Conservation (phyloP, 139 green algal genomes). For the Tetradesmus obliquus region DNA sequence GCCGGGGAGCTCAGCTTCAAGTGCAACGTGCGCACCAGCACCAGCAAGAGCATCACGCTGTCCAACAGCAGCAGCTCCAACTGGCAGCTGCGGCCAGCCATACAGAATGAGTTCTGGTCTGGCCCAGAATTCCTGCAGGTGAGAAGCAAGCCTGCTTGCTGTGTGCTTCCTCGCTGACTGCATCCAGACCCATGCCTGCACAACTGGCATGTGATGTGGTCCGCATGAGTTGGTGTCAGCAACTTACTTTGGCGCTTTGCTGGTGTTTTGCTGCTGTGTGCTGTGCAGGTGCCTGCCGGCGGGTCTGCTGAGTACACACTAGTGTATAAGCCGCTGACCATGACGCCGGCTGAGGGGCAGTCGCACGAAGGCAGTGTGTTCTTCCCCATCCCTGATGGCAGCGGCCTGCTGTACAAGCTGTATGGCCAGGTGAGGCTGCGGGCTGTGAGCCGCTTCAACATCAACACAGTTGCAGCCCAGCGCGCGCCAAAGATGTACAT, state of each 20-base stretch:
- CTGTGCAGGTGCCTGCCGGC: constrained; percentile 35
- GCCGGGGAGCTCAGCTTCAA: constrained; percentile 65
- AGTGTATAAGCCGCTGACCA: constrained; percentile 77
- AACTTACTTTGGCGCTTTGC: no score
- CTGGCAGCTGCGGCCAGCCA: constrained; percentile 77
- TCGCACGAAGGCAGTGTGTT: constrained; percentile 80
- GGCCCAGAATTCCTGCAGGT: constrained; percentile 65
- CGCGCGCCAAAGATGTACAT: no score
- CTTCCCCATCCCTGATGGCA: constrained; percentile 87
- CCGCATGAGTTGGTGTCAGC: no score
- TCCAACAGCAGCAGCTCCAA: constrained; percentile 60
- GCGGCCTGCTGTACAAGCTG: constrained; percentile 76
- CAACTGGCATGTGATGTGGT: no score
- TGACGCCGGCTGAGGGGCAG: constrained; percentile 58
- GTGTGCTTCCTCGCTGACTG: background rate
- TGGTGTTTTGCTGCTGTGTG: background rate
- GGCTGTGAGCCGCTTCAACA: background rate
- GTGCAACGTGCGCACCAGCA: constrained; percentile 63
- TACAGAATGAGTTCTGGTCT: constrained; percentile 79
- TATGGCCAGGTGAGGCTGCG: constrained; percentile 45
- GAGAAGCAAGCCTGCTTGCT: background rate
- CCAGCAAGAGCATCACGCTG: constrained; percentile 67
- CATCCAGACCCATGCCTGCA: no score
- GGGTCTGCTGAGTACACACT: constrained; percentile 66
- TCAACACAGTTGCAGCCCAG: no score